Conservation (phyloP, 78 protist genomes). For the Pelomyxa schiedti region DNA sequence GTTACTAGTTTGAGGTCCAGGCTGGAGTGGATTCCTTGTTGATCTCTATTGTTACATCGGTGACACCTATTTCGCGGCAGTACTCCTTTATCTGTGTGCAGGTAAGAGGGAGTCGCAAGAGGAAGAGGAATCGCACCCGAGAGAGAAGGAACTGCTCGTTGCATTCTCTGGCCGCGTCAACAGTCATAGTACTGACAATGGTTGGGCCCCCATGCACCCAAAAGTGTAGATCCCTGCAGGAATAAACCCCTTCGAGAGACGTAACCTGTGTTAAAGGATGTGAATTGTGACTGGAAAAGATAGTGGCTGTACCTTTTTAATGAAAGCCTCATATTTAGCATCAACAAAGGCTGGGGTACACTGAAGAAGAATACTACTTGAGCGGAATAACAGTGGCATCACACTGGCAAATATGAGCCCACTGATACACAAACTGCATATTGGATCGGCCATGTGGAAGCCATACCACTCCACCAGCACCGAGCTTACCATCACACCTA, state of each 20-base stretch:
- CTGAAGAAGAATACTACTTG: constrained; percentile 45
- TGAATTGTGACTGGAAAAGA: background rate
- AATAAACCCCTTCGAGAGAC: background rate
- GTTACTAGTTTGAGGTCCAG: no score
- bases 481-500: constrained; percentile 87
- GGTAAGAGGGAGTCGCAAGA: background rate
- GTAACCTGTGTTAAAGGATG: background rate
- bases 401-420: constrained; percentile 62
- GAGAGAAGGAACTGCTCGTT: background rate
- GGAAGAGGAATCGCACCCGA: background rate
- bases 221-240: background rate
- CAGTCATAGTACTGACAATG: background rate
- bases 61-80: no score
- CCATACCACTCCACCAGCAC: constrained; percentile 61
- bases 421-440: constrained; percentile 73
- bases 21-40: no score
- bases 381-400: constrained; percentile 59
- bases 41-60: no score
- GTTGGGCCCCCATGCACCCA: background rate
- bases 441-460: constrained; percentile 79
- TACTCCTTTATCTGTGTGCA: no score
- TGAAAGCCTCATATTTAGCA: background rate
- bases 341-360: constrained; percentile 41
- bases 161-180: background rate
- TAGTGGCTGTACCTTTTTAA: background rate